These are phyloP conservation scores for Hypoxylon intermedium DNA, from an alignment of 495 filamentous ascomycete species.

Conservation along the genomic window DNA sequence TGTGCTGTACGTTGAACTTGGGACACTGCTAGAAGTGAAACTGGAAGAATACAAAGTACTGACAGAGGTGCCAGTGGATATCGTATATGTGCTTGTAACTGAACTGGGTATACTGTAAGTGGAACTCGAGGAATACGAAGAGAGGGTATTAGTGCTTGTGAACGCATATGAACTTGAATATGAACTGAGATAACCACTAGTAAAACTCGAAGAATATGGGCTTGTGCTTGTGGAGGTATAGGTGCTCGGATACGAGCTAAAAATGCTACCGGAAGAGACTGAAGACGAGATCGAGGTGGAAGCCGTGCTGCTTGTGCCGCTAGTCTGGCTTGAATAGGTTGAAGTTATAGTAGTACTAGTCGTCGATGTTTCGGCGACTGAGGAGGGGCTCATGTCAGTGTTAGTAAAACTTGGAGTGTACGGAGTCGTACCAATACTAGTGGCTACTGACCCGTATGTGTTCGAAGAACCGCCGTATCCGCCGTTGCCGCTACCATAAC, in stretches of 20 bases:
- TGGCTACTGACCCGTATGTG: constrained; percentile 36
- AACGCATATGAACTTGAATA: constrained; percentile 1
- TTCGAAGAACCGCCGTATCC: constrained; percentile 15
- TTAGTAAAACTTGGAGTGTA: constrained; percentile 40
- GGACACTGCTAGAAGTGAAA: background rate
- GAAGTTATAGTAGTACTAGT: constrained; percentile 20
- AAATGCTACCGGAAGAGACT: too few relatives aligned
- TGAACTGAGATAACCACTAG: background rate
- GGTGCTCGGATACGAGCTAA: background rate
- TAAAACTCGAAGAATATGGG: background rate
- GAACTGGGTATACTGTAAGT: constrained; percentile 8
- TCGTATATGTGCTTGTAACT: background rate
- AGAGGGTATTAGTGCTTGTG: constrained; percentile 1
- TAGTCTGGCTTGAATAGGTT: background rate
- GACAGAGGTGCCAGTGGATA: background rate
- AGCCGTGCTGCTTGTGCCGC: too few relatives aligned
- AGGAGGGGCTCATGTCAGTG: constrained; percentile 39
- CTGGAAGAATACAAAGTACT: background rate
- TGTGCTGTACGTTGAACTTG: background rate
- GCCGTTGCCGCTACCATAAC: constrained; percentile 6
- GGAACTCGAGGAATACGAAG: constrained; percentile 2
- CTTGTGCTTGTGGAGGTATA: background rate
- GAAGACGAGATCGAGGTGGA: too few relatives aligned
- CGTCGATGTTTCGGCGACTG: constrained; percentile 18
- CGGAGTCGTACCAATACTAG: constrained; percentile 38